Percentiles rank a stretch among this genome's conserved stretches.
Conservation (phyloP, 495 filamentous ascomycete genomes). For the Daldinia childiae region DNA sequence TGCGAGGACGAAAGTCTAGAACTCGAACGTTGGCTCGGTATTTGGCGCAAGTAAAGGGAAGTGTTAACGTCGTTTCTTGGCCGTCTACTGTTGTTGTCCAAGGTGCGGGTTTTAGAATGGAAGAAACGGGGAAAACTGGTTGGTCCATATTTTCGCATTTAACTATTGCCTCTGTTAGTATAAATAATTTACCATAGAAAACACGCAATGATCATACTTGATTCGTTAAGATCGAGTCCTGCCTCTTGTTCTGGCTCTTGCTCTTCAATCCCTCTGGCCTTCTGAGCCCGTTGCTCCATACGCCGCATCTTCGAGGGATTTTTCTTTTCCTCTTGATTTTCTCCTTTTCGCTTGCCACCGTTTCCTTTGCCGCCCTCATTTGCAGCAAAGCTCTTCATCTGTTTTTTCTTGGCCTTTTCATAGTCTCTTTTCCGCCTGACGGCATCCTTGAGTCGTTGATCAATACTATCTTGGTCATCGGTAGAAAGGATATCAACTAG, state of each 20-base stretch:
- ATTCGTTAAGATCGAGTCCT: slow-evolving; percentile 44
- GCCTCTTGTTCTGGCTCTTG: slow-evolving; percentile 43
- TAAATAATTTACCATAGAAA: background rate
- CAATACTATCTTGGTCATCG: slow-evolving; percentile 50
- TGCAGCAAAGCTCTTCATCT: slow-evolving; percentile 51
- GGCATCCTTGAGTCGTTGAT: slow-evolving; percentile 68
- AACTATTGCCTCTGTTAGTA: slow-evolving; percentile 45
- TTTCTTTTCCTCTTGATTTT: slow-evolving; percentile 41
- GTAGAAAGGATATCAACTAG: slow-evolving; percentile 60
- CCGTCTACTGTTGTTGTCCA: slow-evolving; percentile 49
- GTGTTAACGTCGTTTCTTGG: slow-evolving; percentile 53
- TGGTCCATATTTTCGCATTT: slow-evolving; percentile 56
- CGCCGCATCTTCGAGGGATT: slow-evolving; percentile 28
- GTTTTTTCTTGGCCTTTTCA: slow-evolving; percentile 60
- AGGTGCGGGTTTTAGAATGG: slow-evolving; percentile 58
- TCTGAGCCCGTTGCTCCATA: slow-evolving; percentile 21
- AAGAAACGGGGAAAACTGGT: slow-evolving; percentile 54
- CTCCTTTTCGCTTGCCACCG: slow-evolving; percentile 50
- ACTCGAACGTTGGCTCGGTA: slow-evolving; percentile 76
- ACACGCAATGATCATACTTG: slow-evolving; percentile 9
- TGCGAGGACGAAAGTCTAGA: slow-evolving; percentile 79
- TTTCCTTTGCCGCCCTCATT: slow-evolving; percentile 39
- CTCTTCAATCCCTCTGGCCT: slow-evolving; percentile 46
- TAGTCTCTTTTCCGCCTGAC: slow-evolving; percentile 71
- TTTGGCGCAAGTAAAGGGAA: slow-evolving; percentile 77